A percentile compares a stretch with the other conserved stretches of the same genome.
Conservation (phyloP, 768 basidiomycete species). For the Tylopilus rubrobrunneus region DNA sequence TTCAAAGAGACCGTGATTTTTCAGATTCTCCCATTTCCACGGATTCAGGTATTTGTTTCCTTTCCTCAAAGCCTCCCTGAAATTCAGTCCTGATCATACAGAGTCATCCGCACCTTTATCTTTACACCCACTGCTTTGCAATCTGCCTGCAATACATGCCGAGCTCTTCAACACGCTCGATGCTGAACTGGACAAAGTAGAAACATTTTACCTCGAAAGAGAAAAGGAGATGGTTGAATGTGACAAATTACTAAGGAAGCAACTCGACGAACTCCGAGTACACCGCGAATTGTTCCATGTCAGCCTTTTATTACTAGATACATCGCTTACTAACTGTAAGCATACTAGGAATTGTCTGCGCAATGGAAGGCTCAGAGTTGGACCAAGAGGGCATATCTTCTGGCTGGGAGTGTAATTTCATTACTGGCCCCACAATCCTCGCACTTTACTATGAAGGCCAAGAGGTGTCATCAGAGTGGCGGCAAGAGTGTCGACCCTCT, state of each 20-base stretch:
- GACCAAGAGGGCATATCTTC: constrained; percentile 8
- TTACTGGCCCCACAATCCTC: background rate
- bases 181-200: constrained; percentile 78
- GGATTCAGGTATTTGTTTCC: background rate
- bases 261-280: constrained; percentile 70
- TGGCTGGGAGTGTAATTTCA: background rate
- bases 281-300: constrained; percentile 64
- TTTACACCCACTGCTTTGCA: constrained; percentile 45
- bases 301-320: constrained; percentile 11
- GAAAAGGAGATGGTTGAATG: constrained; percentile 58
- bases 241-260: constrained; percentile 50
- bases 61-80: background rate
- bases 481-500: constrained; percentile 49
- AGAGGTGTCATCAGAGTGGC: background rate
- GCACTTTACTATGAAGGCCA: background rate
- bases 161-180: constrained; percentile 79
- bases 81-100: background rate
- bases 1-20: background rate
- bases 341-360: constrained; percentile 11
- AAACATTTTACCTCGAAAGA: constrained; percentile 72
- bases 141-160: constrained; percentile 56
- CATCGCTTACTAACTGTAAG: background rate
- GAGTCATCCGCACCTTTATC: constrained; percentile 26
- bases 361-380: constrained; percentile 6
- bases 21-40: background rate